A percentile compares a stretch with the other conserved stretches of the same genome.
Evolutionary conservation across 148 eudicot genomes (phyloP).

Genomic region (Oxyria digyna): DNA sequence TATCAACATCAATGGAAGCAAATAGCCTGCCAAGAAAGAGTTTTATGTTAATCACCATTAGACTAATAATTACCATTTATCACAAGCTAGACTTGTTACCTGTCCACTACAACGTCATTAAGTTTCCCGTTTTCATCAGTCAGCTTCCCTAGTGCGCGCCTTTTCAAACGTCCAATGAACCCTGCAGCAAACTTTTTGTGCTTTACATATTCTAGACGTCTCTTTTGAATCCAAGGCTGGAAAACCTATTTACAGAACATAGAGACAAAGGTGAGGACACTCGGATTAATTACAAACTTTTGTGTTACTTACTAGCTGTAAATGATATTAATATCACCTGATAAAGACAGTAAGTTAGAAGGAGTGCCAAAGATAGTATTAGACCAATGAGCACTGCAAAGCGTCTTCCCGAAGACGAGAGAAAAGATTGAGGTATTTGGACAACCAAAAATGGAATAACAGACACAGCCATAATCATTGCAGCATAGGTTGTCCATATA

Average conservation of each 20-base stretch:
- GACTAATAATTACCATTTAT: background rate
- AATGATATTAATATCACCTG: slow-evolving; percentile 15
- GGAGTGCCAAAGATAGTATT: slow-evolving; percentile 38
- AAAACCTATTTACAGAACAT: slow-evolving; percentile 37
- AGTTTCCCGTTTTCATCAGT: slow-evolving; percentile 32
- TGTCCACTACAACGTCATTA: slow-evolving; percentile 25
- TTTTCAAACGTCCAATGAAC: slow-evolving; percentile 45
- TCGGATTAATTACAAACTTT: background rate
- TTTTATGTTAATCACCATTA: slow-evolving; percentile 21
- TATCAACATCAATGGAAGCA: slow-evolving; percentile 31
- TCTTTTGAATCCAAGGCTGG: slow-evolving; percentile 68
- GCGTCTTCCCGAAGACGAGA: slow-evolving; percentile 44
- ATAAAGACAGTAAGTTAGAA: slow-evolving; percentile 60
- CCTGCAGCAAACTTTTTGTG: slow-evolving; percentile 57
- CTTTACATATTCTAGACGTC: slow-evolving; percentile 45
- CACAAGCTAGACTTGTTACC: slow-evolving; percentile 19
- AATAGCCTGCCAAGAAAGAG: slow-evolving; percentile 45
- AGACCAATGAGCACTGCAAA: slow-evolving; percentile 36
- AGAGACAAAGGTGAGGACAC: background rate
- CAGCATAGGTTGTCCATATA: slow-evolving; percentile 82
- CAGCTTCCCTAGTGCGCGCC: slow-evolving; percentile 44
- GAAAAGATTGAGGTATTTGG: slow-evolving; percentile 58
- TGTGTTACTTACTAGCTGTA: background rate
- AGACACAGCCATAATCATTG: slow-evolving; percentile 71
- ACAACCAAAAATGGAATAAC: slow-evolving; percentile 68